Conservation (phyloP, 257 asterid genomes). For the Nicotiana benthamiana region DNA sequence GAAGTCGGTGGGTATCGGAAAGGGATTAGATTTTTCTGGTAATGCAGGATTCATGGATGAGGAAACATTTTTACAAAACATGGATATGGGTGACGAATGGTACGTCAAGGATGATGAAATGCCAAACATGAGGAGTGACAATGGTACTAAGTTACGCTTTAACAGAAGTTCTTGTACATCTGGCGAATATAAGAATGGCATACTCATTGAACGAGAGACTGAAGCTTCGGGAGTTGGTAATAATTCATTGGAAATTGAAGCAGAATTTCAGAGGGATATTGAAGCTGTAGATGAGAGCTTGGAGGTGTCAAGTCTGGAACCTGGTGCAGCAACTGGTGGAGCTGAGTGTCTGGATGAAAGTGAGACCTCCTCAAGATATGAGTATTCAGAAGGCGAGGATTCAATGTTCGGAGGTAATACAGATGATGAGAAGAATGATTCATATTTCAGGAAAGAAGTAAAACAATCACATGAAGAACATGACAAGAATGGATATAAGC, state of each 20-base stretch:
- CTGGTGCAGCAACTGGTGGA: constrained; percentile 20
- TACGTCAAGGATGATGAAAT: constrained; percentile 17
- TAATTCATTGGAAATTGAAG: not conserved
- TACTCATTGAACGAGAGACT: constrained; percentile 1
- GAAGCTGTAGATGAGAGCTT: constrained; percentile 10
- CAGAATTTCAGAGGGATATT: not conserved
- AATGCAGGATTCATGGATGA: constrained; percentile 4
- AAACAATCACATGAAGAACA: constrained; percentile 19
- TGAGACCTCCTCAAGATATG: constrained; percentile 44
- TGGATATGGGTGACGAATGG: constrained; percentile 24
- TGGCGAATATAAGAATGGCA: constrained; percentile 12
- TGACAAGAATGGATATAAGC: constrained; percentile 27
- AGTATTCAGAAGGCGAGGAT: constrained; percentile 67
- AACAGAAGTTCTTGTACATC: not conserved
- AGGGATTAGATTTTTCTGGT: constrained; percentile 19
- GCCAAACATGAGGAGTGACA: constrained; percentile 5
- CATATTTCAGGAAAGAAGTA: constrained; percentile 19
- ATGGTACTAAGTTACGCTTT: not conserved
- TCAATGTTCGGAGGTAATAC: constrained; percentile 75
- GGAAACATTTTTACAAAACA: constrained; percentile 24
- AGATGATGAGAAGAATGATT: constrained; percentile 44
- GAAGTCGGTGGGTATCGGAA: not conserved
- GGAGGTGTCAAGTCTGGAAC: constrained; percentile 7
- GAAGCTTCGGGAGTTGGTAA: constrained; percentile 3
- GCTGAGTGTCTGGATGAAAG: constrained; percentile 37